Evolutionary conservation across 805 yeast genomes (phyloP).

Genomic region (Candida ovalis): DNA sequence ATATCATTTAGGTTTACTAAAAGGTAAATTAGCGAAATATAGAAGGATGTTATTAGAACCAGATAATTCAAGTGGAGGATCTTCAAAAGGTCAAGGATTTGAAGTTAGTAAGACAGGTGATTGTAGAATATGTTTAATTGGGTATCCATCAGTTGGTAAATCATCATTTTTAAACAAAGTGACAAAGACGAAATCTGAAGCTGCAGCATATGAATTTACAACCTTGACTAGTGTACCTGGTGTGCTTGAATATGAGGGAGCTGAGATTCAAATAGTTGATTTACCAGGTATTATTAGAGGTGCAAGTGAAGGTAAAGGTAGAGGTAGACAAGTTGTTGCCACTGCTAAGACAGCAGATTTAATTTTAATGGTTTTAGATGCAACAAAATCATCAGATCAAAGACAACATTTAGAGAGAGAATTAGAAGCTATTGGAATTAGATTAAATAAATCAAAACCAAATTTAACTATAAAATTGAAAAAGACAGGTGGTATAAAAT

Average conservation of each 20-base stretch:
- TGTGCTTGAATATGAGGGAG: slow-evolving; percentile 90
- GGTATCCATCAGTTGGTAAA: slow-evolving; percentile 97
- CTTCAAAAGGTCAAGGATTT: slow-evolving; percentile 77
- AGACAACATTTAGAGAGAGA: slow-evolving; percentile 82
- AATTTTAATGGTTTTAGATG: slow-evolving; percentile 90
- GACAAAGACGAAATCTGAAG: slow-evolving; percentile 90
- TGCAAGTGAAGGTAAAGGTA: slow-evolving; percentile 94
- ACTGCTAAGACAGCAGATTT: slow-evolving; percentile 94
- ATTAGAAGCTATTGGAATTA: slow-evolving; percentile 88
- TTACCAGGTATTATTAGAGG: slow-evolving; percentile 96
- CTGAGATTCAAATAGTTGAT: slow-evolving; percentile 96
- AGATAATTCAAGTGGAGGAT: slow-evolving; percentile 60
- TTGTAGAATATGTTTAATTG: slow-evolving; percentile 92
- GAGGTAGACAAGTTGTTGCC: slow-evolving; percentile 95
- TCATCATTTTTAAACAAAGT: slow-evolving; percentile 85
- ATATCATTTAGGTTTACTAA: slow-evolving; percentile 89
- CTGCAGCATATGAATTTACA: slow-evolving; percentile 93
- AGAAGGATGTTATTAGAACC: slow-evolving; percentile 92
- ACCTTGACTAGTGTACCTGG: slow-evolving; percentile 97
- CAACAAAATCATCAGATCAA: slow-evolving; percentile 90
- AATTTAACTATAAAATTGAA: slow-evolving; percentile 74
- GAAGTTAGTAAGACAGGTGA: slow-evolving; percentile 96
- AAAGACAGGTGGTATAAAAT: slow-evolving; percentile 88
- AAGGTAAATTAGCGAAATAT: slow-evolving; percentile 91
- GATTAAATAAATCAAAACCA: slow-evolving; percentile 79